A percentile compares a stretch with the other conserved stretches of the same genome.
Conservation (phyloP, 2,329 filamentous ascomycete species). For the Pyrenochaeta sp. region DNA sequence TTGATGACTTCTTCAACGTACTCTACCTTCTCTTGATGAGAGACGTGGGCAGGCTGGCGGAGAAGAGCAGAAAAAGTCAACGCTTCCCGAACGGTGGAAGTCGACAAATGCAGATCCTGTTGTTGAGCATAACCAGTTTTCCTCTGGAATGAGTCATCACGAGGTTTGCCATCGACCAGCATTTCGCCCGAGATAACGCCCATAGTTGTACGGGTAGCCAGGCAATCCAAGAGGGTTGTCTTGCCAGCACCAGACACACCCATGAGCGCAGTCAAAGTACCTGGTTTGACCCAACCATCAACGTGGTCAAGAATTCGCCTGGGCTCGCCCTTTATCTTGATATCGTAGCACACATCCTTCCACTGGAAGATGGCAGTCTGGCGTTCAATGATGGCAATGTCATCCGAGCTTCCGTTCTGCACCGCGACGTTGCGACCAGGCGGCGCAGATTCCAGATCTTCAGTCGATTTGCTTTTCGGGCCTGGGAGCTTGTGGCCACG, state of each 20-base stretch:
- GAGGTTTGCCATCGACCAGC: constrained; percentile 77
- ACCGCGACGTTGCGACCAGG: constrained; percentile 41
- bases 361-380: constrained; percentile 86
- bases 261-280: constrained; percentile 86
- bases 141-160: constrained; percentile 85
- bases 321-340: constrained; percentile 80
- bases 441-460: constrained; percentile 52
- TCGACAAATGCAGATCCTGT: constrained; percentile 87
- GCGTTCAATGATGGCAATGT: constrained; percentile 61
- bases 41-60: constrained; percentile 79
- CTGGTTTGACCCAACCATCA: constrained; percentile 93
- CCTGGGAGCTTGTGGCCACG: constrained; percentile 53
- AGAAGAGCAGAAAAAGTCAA: constrained; percentile 86
- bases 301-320: constrained; percentile 84
- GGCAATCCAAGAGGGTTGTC: constrained; percentile 85
- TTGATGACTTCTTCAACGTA: constrained; percentile 93
- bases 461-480: constrained; percentile 57
- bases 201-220: constrained; percentile 87
- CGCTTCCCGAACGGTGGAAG: constrained; percentile 87
- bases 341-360: constrained; percentile 80
- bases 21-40: constrained; percentile 78
- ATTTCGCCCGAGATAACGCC: constrained; percentile 89
- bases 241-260: constrained; percentile 93
- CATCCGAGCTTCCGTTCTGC: constrained; percentile 48
- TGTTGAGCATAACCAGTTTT: constrained; percentile 94